Evolutionary conservation across 345 rosid genomes (phyloP), one percentile per base, ranked within the genome.

Genomic region (Diplotaxis tenuifolia): DNA sequence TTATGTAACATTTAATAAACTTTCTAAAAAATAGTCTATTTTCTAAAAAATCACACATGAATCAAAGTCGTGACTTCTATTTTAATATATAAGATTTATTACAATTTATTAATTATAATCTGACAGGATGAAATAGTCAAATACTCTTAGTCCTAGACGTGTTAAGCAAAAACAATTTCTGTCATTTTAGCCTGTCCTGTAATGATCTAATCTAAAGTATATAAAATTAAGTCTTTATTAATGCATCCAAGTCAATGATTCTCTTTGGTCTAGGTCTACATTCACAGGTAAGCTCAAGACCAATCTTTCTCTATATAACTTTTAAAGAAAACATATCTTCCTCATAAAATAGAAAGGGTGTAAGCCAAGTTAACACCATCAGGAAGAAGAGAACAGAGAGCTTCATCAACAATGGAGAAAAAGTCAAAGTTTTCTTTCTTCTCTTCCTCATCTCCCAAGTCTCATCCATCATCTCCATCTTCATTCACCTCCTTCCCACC

Each of bases 391-490:
- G 25, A 52, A 75, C 11, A 25, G 0, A 60, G 11, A 69, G 11
- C 34, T 22, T 53, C 58, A 7, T 47, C 67, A 49, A 36, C 80
- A 60, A 71, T 72, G 80, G 68, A 72, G 5, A 58, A 57, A 34
- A 77, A 19, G 65, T 11, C 76, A 3, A 71, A 60, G 29, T 55
- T 67, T 71, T 29, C 29, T 12, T 68, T 58, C 19, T 68, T 75
- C 62, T 47, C 78, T 28, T 70, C 74, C 10, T 75, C 82, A 14
- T 75, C 67, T 72, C 75, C 84, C 25, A 76, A 67, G 60, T 63
- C 62, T 38, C 4, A 27, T 65, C 68, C 68, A 25, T 50, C 55
- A 38, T 59, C 81, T 34, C 84, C 79, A 23, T 71, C 72, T 55
- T 64, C 67, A 14, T 77, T 34, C 63, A 72, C 78, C 47, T 72